Conservation (phyloP, 768 basidiomycete genomes). For the Boletus sp. region DNA sequence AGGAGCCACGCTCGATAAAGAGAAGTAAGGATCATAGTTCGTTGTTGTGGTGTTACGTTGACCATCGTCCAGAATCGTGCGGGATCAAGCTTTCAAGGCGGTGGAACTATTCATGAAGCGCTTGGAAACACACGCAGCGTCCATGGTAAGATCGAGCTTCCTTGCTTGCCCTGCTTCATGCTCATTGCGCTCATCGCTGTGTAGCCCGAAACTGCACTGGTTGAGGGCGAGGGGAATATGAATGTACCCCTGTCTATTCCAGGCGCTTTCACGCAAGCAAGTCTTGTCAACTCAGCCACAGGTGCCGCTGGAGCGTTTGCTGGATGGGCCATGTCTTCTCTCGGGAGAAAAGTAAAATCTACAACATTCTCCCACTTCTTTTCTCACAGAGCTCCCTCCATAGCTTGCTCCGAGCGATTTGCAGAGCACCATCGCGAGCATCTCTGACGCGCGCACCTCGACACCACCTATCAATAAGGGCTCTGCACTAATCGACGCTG, state of each 20-base stretch:
- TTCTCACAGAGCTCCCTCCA: background rate
- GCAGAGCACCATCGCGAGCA: conserved; percentile 56
- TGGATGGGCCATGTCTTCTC: conserved; percentile 92
- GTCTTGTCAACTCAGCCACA: conserved; percentile 79
- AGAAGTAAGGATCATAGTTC: conserved; percentile 61
- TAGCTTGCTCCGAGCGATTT: conserved; percentile 73
- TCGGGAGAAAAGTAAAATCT: conserved; percentile 69
- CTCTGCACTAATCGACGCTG: background rate
- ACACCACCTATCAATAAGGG: conserved; percentile 32
- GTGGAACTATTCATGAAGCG: conserved; percentile 83
- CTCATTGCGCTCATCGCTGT: background rate
- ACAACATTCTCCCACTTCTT: background rate
- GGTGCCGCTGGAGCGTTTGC: conserved; percentile 91
- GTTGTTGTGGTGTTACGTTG: background rate
- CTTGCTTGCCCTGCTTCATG: too few relatives aligned
- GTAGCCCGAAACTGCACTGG: conserved; percentile 55
- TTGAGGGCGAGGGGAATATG: conserved; percentile 37
- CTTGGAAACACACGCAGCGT: conserved; percentile 71
- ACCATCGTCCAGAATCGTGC: conserved; percentile 60
- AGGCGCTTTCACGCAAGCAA: conserved; percentile 25
- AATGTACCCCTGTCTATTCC: conserved; percentile 26
- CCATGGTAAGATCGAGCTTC: conserved; percentile 61
- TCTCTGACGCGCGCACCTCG: conserved; percentile 41
- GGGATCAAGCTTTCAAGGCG: conserved; percentile 95
- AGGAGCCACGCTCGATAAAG: conserved; percentile 80